Base-by-base conservation (phyloP, 2,329 filamentous ascomycete genomes). In the Alternaria brassicicola region DNA sequence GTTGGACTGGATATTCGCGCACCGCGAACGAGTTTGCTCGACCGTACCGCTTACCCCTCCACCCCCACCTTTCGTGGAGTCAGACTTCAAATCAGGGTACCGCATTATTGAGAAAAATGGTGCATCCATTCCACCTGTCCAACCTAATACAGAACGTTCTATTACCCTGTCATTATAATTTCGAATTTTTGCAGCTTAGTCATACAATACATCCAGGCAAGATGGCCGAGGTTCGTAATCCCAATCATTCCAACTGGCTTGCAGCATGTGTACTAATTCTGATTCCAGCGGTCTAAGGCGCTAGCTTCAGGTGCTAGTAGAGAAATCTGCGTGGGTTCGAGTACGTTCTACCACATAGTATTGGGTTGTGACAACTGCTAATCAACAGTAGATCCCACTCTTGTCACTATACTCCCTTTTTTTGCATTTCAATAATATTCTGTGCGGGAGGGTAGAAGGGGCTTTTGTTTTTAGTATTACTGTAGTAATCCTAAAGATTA, bases 271-370 rank as follows among this genome's bases (percentile, higher is more conserved):
- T 36, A 26, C 47, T n/a, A 25, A 36, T 15, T 4, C 21, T 21
- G 30, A 6, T 15, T 46, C 9, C 26, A 54, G 63, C 58, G 63
- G 65, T 68, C 62, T 66, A 68, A 67, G 63, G 66, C 66, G 66
- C 66, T 68, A 68, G 66, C 64, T 68, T 68, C 64, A 68, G 66
- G 66, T 67, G 66, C 64, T 67, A 68, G 66, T 68, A 67, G 63
- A 63, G 66, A 35, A 66, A 68, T 63, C 63, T 67, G 63, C 66
- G 66, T 67, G 64, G 64, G 66, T 67, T 62, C 56, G 62, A 64
- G 55, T 62, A 56, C 41, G 55, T 61, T 39, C 6, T 6, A 13
- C 46, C 6, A 19, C 39, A 30, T 10, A 15, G 12, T 38, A 4
- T n/a, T 3, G 10, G 7, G 12, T 17, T 21, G 9, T 3, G 8